Percentiles rank a stretch among this genome's conserved stretches.
phyloP scores from a whole-genome alignment of 1,139 yeast genomes.

The Saccharomyces hybrid region DNA sequence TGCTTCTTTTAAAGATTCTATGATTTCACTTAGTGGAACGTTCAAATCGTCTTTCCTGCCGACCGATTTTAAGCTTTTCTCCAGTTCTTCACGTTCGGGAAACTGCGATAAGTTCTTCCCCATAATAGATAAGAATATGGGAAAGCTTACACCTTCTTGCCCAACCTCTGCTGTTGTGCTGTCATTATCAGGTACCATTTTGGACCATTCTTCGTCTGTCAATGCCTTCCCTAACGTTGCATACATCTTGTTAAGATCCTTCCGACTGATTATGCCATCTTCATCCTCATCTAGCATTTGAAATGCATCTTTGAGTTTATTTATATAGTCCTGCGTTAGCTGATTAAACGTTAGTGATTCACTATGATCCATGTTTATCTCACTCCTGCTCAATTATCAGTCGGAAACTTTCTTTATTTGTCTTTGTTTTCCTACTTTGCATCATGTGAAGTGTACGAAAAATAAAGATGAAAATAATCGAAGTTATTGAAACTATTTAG shows the following conservation, averaged over 20 bases:
- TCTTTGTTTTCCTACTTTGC: too few relatives aligned
- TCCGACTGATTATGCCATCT: conserved; percentile 55
- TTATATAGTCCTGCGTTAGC: conserved; percentile 32
- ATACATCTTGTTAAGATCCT: conserved; percentile 54
- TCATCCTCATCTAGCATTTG: conserved; percentile 77
- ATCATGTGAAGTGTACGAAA: background rate
- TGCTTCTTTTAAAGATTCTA: conserved; percentile 45
- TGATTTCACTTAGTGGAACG: conserved; percentile 45
- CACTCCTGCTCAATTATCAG: background rate
- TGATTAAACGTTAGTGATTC: conserved; percentile 26
- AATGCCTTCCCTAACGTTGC: conserved; percentile 43
- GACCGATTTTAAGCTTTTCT: conserved; percentile 57
- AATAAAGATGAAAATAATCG: too few relatives aligned
- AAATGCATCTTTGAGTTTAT: conserved; percentile 45
- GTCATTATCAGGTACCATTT: conserved; percentile 39
- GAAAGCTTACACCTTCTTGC: conserved; percentile 49
- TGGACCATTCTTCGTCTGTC: conserved; percentile 37
- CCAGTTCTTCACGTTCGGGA: conserved; percentile 54
- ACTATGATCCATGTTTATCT: conserved; percentile 21
- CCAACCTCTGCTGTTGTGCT: conserved; percentile 15
- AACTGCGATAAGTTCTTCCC: conserved; percentile 50
- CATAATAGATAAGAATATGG: conserved; percentile 64
- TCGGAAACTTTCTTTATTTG: background rate
- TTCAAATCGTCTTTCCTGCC: conserved; percentile 35
- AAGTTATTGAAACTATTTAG: too few relatives aligned